Evolutionary conservation across 148 eudicot species (phyloP).

Genomic region (Nyssa sinensis): DNA sequence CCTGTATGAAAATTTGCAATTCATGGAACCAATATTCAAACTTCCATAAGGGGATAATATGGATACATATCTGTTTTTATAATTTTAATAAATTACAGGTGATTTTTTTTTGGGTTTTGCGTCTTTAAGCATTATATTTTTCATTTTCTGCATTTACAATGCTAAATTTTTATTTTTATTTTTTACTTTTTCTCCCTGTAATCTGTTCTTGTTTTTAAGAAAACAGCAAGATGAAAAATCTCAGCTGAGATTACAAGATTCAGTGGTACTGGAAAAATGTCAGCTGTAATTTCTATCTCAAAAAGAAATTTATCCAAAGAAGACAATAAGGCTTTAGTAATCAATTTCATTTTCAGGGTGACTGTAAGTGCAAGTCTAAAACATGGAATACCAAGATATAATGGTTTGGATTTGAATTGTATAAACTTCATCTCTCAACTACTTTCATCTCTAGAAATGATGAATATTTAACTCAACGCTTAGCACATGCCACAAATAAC

Average conservation of each 20-base stretch:
- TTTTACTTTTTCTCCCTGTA: not conserved
- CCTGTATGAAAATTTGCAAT: conserved; percentile 56
- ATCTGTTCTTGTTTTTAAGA: not conserved
- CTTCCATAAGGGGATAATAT: not conserved
- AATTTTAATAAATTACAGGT: too few species aligned
- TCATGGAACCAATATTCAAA: conserved; percentile 10
- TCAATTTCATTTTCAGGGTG: not conserved
- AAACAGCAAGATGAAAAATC: too few species aligned
- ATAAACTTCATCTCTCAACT: not conserved
- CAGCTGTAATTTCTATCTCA: not conserved
- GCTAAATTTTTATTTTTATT: not conserved
- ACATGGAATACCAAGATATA: not conserved
- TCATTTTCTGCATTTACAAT: not conserved
- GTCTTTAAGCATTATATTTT: not conserved
- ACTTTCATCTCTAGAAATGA: not conserved
- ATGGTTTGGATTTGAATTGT: not conserved
- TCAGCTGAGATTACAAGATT: too few species aligned
- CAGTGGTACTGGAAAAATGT: not conserved
- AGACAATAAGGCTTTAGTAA: not conserved
- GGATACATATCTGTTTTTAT: conserved; percentile 3
- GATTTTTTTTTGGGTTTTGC: too few species aligned
- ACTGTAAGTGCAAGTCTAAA: not conserved
- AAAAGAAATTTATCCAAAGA: not conserved
- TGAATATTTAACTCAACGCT: not conserved
- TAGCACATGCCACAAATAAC: not conserved